phyloP scores from a whole-genome alignment of 441 rosid genomes.

The Omphalea diandra region DNA sequence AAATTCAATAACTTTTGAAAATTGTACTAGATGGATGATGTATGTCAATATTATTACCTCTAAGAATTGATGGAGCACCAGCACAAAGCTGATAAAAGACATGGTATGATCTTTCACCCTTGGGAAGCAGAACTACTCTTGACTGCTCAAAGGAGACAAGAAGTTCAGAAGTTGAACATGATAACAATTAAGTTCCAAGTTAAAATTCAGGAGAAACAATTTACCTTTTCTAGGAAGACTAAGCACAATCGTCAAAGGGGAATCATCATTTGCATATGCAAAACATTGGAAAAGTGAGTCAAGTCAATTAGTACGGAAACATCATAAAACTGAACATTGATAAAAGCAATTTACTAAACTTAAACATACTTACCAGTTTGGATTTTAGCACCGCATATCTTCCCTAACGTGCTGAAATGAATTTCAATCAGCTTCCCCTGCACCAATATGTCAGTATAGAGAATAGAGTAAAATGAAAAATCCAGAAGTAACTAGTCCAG shows the following conservation, averaged over 20 bases:
- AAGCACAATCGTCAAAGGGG: conserved; percentile 20
- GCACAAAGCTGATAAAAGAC: conserved; percentile 94
- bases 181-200: conserved; percentile 21
- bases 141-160: conserved; percentile 60
- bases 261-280: conserved; percentile 29
- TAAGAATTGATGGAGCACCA: conserved; percentile 82
- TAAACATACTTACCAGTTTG: conserved; percentile 72
- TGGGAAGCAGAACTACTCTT: conserved; percentile 84
- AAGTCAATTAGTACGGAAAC: conserved; percentile 44
- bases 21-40: background rate
- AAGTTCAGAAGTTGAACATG: conserved; percentile 30
- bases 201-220: conserved; percentile 24
- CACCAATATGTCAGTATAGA: conserved; percentile 17
- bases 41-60: conserved; percentile 57
- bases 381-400: conserved; percentile 81
- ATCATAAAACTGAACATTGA: conserved; percentile 14
- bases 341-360: conserved; percentile 15
- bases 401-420: conserved; percentile 73
- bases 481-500: background rate
- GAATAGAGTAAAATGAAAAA: conserved; percentile 5
- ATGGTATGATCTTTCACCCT: conserved; percentile 93
- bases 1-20: conserved; percentile 14
- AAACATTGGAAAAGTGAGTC: conserved; percentile 28
- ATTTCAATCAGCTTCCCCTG: conserved; percentile 93
- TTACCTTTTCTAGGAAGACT: conserved; percentile 98